These are phyloP conservation scores for Cryptococcus sp. DNA, from an alignment of 1,284 basidiomycete genomes.

Conservation along the genomic window DNA sequence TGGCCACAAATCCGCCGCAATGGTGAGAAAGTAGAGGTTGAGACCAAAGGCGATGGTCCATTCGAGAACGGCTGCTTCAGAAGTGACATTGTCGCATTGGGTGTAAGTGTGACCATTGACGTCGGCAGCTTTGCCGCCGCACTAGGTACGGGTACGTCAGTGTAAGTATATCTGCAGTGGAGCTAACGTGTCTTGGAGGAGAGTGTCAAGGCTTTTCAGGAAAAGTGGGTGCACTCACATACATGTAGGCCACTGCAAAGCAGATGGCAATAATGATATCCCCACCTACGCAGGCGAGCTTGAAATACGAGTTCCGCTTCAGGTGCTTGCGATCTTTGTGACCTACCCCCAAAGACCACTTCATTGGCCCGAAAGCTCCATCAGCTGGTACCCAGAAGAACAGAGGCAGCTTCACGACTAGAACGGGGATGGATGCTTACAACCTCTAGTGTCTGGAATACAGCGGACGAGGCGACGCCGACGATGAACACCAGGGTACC, in stretches of 20 bases:
- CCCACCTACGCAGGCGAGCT: slow-evolving; percentile 49
- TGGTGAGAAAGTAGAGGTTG: slow-evolving; percentile 46
- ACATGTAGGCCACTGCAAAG: slow-evolving; percentile 51
- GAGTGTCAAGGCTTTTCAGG: not conserved
- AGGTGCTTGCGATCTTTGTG: slow-evolving; percentile 50
- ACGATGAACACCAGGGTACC: slow-evolving; percentile 54
- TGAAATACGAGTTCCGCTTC: slow-evolving; percentile 51
- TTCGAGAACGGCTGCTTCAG: slow-evolving; percentile 51
- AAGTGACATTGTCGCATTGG: slow-evolving; percentile 49
- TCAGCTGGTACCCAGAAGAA: not conserved
- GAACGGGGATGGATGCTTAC: slow-evolving; percentile 31
- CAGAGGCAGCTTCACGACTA: not conserved
- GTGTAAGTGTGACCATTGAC: slow-evolving; percentile 14
- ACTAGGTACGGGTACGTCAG: slow-evolving; percentile 18
- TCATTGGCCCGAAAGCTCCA: not conserved
- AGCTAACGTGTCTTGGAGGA: not conserved
- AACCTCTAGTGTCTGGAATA: slow-evolving; percentile 53
- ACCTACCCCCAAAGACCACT: slow-evolving; percentile 49
- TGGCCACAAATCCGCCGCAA: slow-evolving; percentile 41
- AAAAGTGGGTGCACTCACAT: slow-evolving; percentile 23
- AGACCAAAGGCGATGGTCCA: slow-evolving; percentile 51
- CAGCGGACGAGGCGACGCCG: slow-evolving; percentile 51
- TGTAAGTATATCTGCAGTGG: no score
- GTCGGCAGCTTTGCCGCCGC: slow-evolving; percentile 26
- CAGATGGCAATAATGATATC: slow-evolving; percentile 51